Evolutionary conservation across 257 asterid species (phyloP).

Genomic region (Lycium ferocissimum): DNA sequence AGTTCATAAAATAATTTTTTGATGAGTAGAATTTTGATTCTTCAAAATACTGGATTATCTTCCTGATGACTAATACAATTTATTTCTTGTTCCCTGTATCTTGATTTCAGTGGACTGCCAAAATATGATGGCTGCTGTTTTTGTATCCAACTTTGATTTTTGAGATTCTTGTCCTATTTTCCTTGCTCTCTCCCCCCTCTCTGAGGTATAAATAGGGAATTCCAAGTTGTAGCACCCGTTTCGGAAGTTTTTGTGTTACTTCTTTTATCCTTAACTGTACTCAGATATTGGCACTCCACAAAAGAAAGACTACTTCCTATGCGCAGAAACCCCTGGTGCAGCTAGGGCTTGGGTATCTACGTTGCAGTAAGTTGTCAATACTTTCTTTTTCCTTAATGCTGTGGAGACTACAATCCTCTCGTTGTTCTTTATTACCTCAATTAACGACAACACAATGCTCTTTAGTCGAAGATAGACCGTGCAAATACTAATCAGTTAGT

Average conservation of each 20-base stretch:
- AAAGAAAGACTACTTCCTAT: slow-evolving; percentile 84
- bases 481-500: slow-evolving; percentile 3
- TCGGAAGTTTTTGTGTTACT: slow-evolving; percentile 19
- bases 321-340: slow-evolving; percentile 98
- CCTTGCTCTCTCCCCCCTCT: not conserved
- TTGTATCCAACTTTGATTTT: slow-evolving; percentile 72
- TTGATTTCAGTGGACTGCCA: slow-evolving; percentile 75
- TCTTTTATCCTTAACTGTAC: slow-evolving; percentile 54
- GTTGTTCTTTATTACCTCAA: not conserved
- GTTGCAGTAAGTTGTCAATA: slow-evolving; percentile 76
- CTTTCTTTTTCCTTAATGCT: slow-evolving; percentile 27
- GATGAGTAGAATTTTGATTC: not conserved
- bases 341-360: slow-evolving; percentile 98
- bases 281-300: slow-evolving; percentile 98
- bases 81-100: slow-evolving; percentile 38
- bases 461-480: not conserved
- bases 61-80: slow-evolving; percentile 27
- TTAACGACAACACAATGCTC: not conserved
- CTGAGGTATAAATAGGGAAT: not conserved
- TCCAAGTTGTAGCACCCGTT: not conserved
- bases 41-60: slow-evolving; percentile 22
- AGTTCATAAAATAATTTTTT: slow-evolving; percentile 42
- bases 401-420: slow-evolving; percentile 16
- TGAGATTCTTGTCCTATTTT: slow-evolving; percentile 22
- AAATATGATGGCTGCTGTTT: slow-evolving; percentile 97